These are phyloP conservation scores for Dothistroma pini DNA, from an alignment of 2,329 filamentous ascomycete species.

Conservation along the genomic window DNA sequence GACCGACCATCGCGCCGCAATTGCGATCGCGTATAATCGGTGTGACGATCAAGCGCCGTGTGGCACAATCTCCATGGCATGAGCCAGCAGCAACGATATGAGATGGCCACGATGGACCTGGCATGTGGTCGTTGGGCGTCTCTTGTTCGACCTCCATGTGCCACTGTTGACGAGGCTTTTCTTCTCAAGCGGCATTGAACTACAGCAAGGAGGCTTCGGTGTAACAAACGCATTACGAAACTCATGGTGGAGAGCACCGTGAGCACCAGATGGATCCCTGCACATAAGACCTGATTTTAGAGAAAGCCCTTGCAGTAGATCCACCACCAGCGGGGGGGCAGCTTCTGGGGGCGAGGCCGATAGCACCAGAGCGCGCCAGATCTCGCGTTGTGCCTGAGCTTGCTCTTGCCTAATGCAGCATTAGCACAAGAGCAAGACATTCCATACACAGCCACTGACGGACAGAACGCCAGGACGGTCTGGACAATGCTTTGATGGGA, in stretches of 20 bases:
- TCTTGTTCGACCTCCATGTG: conserved; percentile 17
- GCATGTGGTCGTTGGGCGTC: conserved; percentile 16
- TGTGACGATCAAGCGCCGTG: conserved; percentile 19
- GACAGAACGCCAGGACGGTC: not conserved
- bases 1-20: conserved; percentile 3
- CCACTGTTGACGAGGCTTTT: conserved; percentile 16
- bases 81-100: conserved; percentile 15
- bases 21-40: conserved; percentile 4
- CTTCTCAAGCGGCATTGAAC: conserved; percentile 12
- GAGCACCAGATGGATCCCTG: conserved; percentile 21
- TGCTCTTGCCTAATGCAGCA: not conserved
- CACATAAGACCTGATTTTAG: conserved; percentile 12
- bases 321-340: conserved; percentile 4
- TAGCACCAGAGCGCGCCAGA: conserved; percentile 6
- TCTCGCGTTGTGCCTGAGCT: conserved; percentile 4
- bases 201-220: conserved; percentile 20
- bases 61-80: conserved; percentile 19
- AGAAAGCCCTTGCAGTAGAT: conserved; percentile 16
- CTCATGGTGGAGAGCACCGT: conserved; percentile 9
- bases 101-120: conserved; percentile 13
- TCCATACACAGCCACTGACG: not conserved
- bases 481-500: not conserved
- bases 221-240: conserved; percentile 20
- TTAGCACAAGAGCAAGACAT: conserved; percentile 2
- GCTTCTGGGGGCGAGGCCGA: conserved; percentile 1